These are phyloP conservation scores for Hamamelis virginiana DNA, from an alignment of 164 flowering plant genomes.

Conservation along the genomic window DNA sequence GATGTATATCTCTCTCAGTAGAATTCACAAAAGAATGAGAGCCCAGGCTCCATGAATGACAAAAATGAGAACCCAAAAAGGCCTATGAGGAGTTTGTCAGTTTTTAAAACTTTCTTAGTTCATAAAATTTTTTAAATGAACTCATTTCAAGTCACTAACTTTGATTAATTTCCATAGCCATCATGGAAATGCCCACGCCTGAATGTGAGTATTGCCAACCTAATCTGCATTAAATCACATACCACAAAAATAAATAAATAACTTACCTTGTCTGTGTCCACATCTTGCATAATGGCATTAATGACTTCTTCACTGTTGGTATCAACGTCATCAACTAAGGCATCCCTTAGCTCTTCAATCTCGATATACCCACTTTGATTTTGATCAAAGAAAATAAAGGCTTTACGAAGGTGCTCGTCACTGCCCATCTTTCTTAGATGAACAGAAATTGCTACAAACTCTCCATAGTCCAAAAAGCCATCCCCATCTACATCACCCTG, in stretches of 20 bases:
- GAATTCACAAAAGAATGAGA: neutral
- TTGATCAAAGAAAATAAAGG: constrained; percentile 71
- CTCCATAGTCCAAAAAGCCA: constrained; percentile 75
- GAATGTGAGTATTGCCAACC: too few relatives aligned
- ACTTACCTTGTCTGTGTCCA: constrained; percentile 92
- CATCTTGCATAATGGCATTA: constrained; percentile 77
- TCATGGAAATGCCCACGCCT: too few relatives aligned
- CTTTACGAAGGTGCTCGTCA: constrained; percentile 81
- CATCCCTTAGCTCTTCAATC: constrained; percentile 78
- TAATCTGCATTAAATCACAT: too few relatives aligned
- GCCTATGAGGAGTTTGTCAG: neutral
- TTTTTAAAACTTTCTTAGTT: too few relatives aligned
- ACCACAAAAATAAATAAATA: neutral
- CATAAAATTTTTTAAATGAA: too few relatives aligned
- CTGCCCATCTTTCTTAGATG: constrained; percentile 80
- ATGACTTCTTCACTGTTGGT: constrained; percentile 71
- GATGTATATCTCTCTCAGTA: neutral
- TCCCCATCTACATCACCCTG: constrained; percentile 90
- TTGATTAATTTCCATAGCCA: too few relatives aligned
- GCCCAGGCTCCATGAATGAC: too few relatives aligned
- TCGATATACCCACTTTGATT: constrained; percentile 74
- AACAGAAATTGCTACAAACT: constrained; percentile 79
- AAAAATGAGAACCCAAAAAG: too few relatives aligned
- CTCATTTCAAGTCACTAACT: too few relatives aligned
- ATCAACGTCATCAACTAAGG: constrained; percentile 73